Evolutionary conservation across 352 stramenopile genomes (phyloP), one percentile per base, ranked within the genome.

Genomic region (Globisporangium nunn): DNA sequence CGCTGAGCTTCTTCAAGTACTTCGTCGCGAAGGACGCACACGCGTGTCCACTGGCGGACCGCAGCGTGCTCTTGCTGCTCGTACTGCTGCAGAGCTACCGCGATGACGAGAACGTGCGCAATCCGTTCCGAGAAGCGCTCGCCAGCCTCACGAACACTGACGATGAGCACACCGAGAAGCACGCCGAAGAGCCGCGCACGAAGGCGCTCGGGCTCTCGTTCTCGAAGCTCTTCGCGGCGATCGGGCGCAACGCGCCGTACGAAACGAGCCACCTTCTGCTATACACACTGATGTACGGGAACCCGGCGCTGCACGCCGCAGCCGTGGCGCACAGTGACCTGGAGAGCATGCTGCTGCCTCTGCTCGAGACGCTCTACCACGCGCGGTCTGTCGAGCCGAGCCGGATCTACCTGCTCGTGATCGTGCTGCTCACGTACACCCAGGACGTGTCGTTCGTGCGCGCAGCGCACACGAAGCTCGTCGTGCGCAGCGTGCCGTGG

Each of bases 291-390:
- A 41, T 91, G 49, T 88, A 87, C 63, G 75, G 75, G 10, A 87
- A 87, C 46, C 47, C 70, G 18, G 75, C 75, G 67, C 73, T 87
- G 51, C 62, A 76, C 29, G 75, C 76, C 15, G 66, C 72, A 12
- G 68, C 77, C 1, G 64, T 88, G 14, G 60, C 62, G 41, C 62
- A 77, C 28, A 70, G 51, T 12, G 74, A 86, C 6, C 72, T 83
- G 28, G 70, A 74, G 17, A 58, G 68, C 31, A 51, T 91, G 35
- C 59, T 88, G 52, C 50, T 91, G 11, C 83, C 78, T n/a, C 59
- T 91, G 51, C 61, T 91, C 48, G 72, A 89, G 61, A 88, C 78
- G 44, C 56, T 91, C 55, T 91, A 91, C 41, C 74, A 88, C 50
- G 65, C 74, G 28, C 75, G 70, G 50, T 78, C 74, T 8, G 73